A percentile compares a stretch with the other conserved stretches of the same genome.
Evolutionary conservation across 129 eudicot genomes (phyloP).

Genomic region (Pulicaria dysenterica): DNA sequence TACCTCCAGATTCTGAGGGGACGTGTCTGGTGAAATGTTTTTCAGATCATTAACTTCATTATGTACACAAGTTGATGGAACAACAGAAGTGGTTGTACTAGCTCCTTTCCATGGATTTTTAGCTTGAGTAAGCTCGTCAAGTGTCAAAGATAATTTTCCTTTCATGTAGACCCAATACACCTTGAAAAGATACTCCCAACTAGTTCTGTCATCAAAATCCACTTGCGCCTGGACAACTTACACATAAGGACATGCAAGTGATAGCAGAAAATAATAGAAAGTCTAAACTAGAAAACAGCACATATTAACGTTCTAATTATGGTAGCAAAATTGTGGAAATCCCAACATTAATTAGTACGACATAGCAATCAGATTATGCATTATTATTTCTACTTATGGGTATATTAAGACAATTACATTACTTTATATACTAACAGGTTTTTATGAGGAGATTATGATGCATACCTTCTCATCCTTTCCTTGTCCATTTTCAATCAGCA

Average conservation of each 20-base stretch:
- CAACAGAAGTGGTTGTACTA: conserved; percentile 26
- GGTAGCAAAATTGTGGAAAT: conserved; percentile 14
- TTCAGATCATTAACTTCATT: conserved; percentile 24
- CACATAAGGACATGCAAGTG: conserved; percentile 26
- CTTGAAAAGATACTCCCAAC: conserved; percentile 98
- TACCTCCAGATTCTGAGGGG: conserved; percentile 36
- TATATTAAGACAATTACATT: neutral
- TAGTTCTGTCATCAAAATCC: conserved; percentile 84
- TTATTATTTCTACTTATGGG: too few relatives aligned
- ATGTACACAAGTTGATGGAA: conserved; percentile 27
- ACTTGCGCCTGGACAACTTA: conserved; percentile 65
- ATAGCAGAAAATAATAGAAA: neutral
- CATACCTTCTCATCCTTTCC: conserved; percentile 74
- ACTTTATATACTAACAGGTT: neutral
- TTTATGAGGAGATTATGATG: neutral
- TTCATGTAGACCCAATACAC: conserved; percentile 77
- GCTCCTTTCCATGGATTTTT: conserved; percentile 61
- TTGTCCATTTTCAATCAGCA: conserved; percentile 79
- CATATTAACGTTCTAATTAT: neutral
- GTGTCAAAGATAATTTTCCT: conserved; percentile 61
- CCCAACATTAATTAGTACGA: neutral
- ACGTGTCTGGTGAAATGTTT: conserved; percentile 18
- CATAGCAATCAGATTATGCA: too few relatives aligned
- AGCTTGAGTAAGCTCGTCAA: conserved; percentile 67
- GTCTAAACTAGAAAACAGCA: neutral